Evolutionary conservation across 2,329 filamentous ascomycete genomes (phyloP).

Genomic region (Coniochaeta prunicola): DNA sequence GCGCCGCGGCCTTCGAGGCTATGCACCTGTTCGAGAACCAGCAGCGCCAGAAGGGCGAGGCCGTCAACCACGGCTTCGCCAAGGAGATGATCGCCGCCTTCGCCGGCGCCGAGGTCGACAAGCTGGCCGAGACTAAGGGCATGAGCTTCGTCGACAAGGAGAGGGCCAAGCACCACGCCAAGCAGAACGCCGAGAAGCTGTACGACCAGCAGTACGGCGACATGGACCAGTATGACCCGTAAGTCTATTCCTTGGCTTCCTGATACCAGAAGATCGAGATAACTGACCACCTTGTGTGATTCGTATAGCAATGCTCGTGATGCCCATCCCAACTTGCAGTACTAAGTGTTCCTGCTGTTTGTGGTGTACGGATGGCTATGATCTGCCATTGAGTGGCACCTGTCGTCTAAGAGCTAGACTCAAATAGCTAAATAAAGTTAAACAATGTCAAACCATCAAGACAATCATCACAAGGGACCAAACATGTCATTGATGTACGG

Average conservation of each 20-base stretch:
- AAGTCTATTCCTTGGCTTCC: conserved; percentile 19
- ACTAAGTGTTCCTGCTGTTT: neutral
- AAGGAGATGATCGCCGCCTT: conserved; percentile 71
- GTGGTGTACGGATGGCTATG: neutral
- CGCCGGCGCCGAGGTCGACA: conserved; percentile 69
- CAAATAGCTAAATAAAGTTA: neutral
- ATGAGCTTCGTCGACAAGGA: conserved; percentile 50
- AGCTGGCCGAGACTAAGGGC: conserved; percentile 66
- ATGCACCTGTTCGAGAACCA: conserved; percentile 75
- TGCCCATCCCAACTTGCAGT: neutral
- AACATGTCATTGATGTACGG: neutral
- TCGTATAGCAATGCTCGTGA: neutral
- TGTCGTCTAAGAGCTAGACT: neutral
- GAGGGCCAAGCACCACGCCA: conserved; percentile 51
- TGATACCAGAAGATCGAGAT: neutral
- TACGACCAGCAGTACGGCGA: conserved; percentile 56
- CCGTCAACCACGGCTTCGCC: conserved; percentile 65
- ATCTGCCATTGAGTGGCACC: neutral
- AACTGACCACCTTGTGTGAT: too few species aligned
- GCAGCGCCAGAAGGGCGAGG: conserved; percentile 64
- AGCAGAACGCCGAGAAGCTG: conserved; percentile 48
- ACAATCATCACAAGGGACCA: neutral
- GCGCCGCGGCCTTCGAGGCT: conserved; percentile 69
- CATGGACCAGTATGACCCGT: conserved; percentile 50
- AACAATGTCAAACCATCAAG: neutral